phyloP scores from a whole-genome alignment of 495 filamentous ascomycete species.

The Staphylotrichum longicolle region DNA sequence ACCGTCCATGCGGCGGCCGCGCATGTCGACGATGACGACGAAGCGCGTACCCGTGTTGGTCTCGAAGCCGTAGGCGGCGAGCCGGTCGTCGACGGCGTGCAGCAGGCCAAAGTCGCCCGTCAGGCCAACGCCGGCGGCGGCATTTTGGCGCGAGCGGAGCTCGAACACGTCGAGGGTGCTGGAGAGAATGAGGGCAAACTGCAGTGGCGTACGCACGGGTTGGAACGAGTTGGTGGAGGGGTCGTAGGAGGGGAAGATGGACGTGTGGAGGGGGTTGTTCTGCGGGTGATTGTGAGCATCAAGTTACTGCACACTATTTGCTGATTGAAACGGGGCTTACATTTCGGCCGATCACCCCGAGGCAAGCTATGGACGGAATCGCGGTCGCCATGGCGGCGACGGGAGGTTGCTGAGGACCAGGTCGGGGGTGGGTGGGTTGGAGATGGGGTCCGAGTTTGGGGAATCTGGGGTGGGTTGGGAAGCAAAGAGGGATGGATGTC shows the following conservation, averaged over 20 bases:
- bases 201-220: slow-evolving; percentile 61
- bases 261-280: slow-evolving; percentile 95
- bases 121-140: slow-evolving; percentile 53
- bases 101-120: slow-evolving; percentile 84
- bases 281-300: slow-evolving; percentile 34
- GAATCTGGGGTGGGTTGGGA: not conserved
- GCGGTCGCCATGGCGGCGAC: slow-evolving; percentile 42
- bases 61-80: slow-evolving; percentile 90
- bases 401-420: not conserved
- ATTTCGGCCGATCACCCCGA: slow-evolving; percentile 89
- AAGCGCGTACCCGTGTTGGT: slow-evolving; percentile 96
- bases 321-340: slow-evolving; percentile 41
- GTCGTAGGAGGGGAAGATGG: slow-evolving; percentile 75
- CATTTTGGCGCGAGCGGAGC: slow-evolving; percentile 64
- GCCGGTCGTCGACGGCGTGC: slow-evolving; percentile 86
- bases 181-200: slow-evolving; percentile 88
- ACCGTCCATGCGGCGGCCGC: slow-evolving; percentile 52
- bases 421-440: not conserved
- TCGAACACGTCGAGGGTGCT: slow-evolving; percentile 93
- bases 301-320: too few relatives aligned
- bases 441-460: not conserved
- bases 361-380: slow-evolving; percentile 78
- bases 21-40: slow-evolving; percentile 82
- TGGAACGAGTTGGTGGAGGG: slow-evolving; percentile 41
- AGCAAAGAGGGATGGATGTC: not conserved